These are phyloP conservation scores for Pelargonium citronellum DNA, from an alignment of 441 rosid genomes.

Conservation along the genomic window DNA sequence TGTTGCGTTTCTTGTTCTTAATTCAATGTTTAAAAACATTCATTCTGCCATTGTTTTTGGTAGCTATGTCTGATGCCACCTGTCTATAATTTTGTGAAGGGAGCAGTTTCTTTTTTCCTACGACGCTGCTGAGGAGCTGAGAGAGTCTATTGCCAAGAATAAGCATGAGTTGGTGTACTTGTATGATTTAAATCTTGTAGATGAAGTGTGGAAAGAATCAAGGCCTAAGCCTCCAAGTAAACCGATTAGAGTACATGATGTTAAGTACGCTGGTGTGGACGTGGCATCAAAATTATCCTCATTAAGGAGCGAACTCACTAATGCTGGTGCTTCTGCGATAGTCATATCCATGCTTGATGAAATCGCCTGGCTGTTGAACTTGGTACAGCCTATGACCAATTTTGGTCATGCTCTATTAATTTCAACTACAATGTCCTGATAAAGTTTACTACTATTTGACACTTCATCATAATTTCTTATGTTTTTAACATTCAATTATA, in stretches of 20 bases:
- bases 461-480: not conserved
- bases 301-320: conserved; percentile 62
- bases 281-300: conserved; percentile 60
- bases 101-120: conserved; percentile 96
- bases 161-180: conserved; percentile 77
- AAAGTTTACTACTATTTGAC: not conserved
- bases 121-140: conserved; percentile 91
- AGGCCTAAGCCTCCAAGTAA: conserved; percentile 78
- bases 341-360: conserved; percentile 94
- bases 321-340: conserved; percentile 71
- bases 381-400: conserved; percentile 44
- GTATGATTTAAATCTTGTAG: conserved; percentile 70
- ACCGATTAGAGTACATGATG: conserved; percentile 72
- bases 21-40: too few species aligned
- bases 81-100: conserved; percentile 63
- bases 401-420: not conserved
- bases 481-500: not conserved
- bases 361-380: conserved; percentile 89
- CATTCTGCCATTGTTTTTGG: not conserved
- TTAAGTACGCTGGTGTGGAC: conserved; percentile 81
- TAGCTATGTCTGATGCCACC: conserved; percentile 37
- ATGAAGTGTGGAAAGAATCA: conserved; percentile 81
- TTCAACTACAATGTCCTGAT: not conserved
- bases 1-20: not conserved
- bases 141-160: conserved; percentile 67